Base-by-base conservation (phyloP, 371 early-diverging fungal species). In the Quaeritorhiza haematococci region DNA sequence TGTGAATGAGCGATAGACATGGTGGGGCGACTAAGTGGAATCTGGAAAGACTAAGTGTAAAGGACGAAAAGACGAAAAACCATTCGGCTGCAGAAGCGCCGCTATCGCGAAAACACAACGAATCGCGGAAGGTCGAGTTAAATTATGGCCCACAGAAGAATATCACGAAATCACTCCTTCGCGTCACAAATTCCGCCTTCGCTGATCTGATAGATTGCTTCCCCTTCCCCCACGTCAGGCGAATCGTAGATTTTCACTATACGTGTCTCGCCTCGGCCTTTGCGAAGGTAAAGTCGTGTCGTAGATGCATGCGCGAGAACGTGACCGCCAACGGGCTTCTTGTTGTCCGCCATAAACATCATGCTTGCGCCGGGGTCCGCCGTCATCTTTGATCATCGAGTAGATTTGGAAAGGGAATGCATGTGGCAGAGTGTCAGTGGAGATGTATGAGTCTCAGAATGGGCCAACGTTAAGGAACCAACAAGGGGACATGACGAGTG, bases 241-340 rank as follows among this genome's bases (percentile, higher is more conserved):
- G 59, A 79, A 59, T 72, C 73, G 23, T 41, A 62, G 10, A 62
- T 62, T 33, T 72, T 72, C 59, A 62, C 61, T 28, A 76, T 68
- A 85, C 88, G 69, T 29, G 63, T 76, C 48, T 79, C 84, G 33
- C 82, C 85, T 28, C 76, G 57, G 35, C 85, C 84, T 63, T 84
- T 82, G 51, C 76, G 61, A 6, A 86, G 63, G 61, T 76, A 84
- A 8, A 84, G 61, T 23, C 85, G 71, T 3, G 87, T 84, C 23
- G 92, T 92, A 49, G 95, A 97, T 7, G 98, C 89, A 66, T 99
- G 98, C 0, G 99, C 98, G 74, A 99, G 94, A 38, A 99, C 94
- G 72, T 99, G 93, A 45, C 98, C 99, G 34, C 98, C 99, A 50
- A 98, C 94, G 3, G 98, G 98, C 65, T 98, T 99, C 67, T 97